Base-by-base conservation (phyloP, 768 basidiomycete species). In the Gloeophyllum trabeum region DNA sequence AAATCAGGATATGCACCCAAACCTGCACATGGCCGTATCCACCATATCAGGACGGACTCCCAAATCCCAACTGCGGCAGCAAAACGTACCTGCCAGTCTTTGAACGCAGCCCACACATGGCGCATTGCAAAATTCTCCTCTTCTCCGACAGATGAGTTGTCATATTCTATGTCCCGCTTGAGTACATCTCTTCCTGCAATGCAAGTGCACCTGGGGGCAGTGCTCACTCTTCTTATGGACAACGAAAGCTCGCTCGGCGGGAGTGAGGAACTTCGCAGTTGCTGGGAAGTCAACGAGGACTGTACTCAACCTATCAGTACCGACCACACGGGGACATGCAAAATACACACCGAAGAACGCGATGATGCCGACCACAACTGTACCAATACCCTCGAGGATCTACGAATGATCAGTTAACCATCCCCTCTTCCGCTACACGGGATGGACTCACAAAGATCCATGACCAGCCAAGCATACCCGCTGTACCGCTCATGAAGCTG, bases 321-420 rank as follows among this genome's bases (percentile, higher is more conserved):
- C 3, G 23, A 24, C 20, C 5, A 5, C 7, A 13, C 10, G 16
- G 16, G 5, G 22, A 21, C 18, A 20, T 6, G 23, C 10, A 19
- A 12, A 35, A 12, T 0, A 43, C 64, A 36, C 43, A 73, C 78
- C 61, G 26, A 76, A 61, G 48, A 71, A 68, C 0, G 77, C 70
- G 13, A 77, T 37, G 12, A 74, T 20, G 0, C 72, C 81, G 10
- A 79, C 73, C 0, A 66, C 48, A 3, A 82, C 67, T 1, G 82
- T 85, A 5, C 66, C 58, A 19, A 76, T 60, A 5, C 83, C 83
- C 54, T 83, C 81, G 24, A 83, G 48, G 42, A 80, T 78, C 74
- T 76, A 44, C 3, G 22, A 16, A 32, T 19, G 28, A 24, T 16
- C 16, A 14, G 6, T 12, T 40, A 24, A n/a, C n/a, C n/a, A n/a